Conservation (phyloP, 257 asterid genomes). For the Capsicum rhomboideum region DNA sequence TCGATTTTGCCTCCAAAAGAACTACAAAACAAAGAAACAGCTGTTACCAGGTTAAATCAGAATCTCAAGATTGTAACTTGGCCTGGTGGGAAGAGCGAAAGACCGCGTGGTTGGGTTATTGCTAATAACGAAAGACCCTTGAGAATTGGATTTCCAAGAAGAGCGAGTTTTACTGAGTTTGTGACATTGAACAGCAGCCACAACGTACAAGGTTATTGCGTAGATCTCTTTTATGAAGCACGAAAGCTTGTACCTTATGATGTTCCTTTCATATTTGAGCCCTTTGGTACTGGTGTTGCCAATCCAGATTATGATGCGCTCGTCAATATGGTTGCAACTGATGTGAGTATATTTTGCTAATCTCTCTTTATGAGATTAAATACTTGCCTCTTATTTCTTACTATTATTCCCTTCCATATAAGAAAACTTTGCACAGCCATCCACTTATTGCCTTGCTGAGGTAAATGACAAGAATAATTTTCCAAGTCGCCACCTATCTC, state of each 20-base stretch:
- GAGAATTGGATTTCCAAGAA: slow-evolving; percentile 23
- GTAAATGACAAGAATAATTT: background rate
- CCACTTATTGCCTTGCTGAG: background rate
- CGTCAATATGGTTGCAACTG: slow-evolving; percentile 24
- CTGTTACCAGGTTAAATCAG: slow-evolving; percentile 3
- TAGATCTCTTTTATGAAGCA: slow-evolving; percentile 25
- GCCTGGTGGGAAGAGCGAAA: slow-evolving; percentile 28
- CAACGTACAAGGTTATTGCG: slow-evolving; percentile 29
- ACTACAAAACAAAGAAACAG: background rate
- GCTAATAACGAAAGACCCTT: slow-evolving; percentile 16
- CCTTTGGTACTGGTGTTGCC: slow-evolving; percentile 21
- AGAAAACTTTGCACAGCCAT: background rate
- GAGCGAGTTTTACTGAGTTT: slow-evolving; percentile 26
- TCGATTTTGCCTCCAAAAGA: slow-evolving; percentile 16
- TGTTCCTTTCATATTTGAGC: slow-evolving; percentile 17
- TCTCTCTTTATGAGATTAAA: background rate
- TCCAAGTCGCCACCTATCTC: background rate
- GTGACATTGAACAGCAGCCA: slow-evolving; percentile 13
- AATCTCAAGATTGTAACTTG: slow-evolving; percentile 18
- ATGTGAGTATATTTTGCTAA: slow-evolving; percentile 17
- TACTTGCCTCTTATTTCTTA: background rate
- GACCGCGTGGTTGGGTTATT: slow-evolving; percentile 32
- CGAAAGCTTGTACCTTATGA: slow-evolving; percentile 18
- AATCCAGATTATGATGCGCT: slow-evolving; percentile 24
- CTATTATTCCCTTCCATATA: background rate